These are phyloP conservation scores for Kappamyces sp. DNA, from an alignment of 192 early-diverging fungal genomes.

Conservation along the genomic window DNA sequence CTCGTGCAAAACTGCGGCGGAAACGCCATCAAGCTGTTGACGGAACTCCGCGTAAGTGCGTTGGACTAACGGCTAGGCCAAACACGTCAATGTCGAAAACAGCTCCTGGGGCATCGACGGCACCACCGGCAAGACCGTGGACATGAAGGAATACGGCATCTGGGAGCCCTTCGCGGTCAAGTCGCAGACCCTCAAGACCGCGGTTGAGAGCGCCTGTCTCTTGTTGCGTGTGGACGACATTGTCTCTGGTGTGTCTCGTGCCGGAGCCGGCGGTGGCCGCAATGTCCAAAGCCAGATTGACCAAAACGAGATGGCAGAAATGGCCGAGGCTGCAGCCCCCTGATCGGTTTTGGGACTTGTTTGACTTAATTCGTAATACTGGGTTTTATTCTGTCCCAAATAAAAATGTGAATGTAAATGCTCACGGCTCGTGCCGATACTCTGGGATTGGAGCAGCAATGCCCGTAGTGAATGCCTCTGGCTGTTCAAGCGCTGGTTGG, in stretches of 20 bases:
- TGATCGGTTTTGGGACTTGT: too few species aligned
- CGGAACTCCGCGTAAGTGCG: constrained; percentile 65
- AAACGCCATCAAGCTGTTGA: constrained; percentile 95
- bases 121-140: constrained; percentile 79
- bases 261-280: constrained; percentile 22
- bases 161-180: constrained; percentile 99
- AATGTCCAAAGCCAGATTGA: constrained; percentile 15
- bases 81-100: constrained; percentile 80
- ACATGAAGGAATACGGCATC: constrained; percentile 96
- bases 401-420: too few species aligned
- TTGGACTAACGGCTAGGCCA: constrained; percentile 46
- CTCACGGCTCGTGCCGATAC: too few species aligned
- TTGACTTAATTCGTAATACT: too few species aligned
- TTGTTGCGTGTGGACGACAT: constrained; percentile 85
- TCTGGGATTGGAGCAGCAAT: too few species aligned
- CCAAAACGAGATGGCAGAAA: constrained; percentile 12
- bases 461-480: too few species aligned
- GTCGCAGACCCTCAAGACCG: constrained; percentile 99
- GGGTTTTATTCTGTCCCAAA: too few species aligned
- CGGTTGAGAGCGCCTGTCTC: constrained; percentile 75
- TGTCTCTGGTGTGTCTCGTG: constrained; percentile 80
- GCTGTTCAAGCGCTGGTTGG: too few species aligned
- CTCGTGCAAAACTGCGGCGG: constrained; percentile 98
- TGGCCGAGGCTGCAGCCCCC: too few species aligned
- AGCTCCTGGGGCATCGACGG: constrained; percentile 96